Evolutionary conservation across 2,329 filamentous ascomycete species (phyloP), one percentile per base, ranked within the genome.

Genomic region (Colletotrichum cereale): DNA sequence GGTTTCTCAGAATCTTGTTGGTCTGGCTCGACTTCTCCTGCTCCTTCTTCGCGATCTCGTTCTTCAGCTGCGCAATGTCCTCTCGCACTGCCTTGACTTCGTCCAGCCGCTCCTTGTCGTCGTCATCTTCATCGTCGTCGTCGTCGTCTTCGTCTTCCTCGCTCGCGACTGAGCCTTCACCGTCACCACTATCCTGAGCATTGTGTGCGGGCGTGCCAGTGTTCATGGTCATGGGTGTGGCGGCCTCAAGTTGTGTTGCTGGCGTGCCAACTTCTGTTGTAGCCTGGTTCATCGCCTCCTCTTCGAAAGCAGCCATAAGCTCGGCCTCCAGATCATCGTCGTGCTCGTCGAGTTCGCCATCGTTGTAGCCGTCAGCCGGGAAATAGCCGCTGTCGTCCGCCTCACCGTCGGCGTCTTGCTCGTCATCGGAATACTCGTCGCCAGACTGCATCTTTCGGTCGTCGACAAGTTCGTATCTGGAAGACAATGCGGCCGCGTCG

Each of bases 391-490:
- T 80, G n/a, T 84, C 83, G 60, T 86, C 83, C n/a, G 82, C 77
- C 72, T 85, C 84, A 47, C 83, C 84, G 53, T 85, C 84, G 36
- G 83, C 84, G 50, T 81, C 79, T 26, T 86, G 83, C 73, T 93
- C 91, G 58, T 89, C 88, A 53, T 88, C 84, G 62, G 91, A 88
- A 42, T 92, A 90, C 52, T 89, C 86, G 11, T 86, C 85, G 2
- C 78, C 83, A 31, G 79, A 79, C 56, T 66, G 73, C 50, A 73
- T 62, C 73, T 31, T 79, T 77, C 53, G 75, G 55, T 90, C 84
- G 71, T 92, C 89, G 61, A 93, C 83, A 76, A 92, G 85, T 77
- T 94, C 90, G 76, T 89, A 92, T 62, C 84, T 86, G 18, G 91
- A 89, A 29, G 87, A 87, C 2, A 86, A 74, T 5, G 90, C 88